Evolutionary conservation across 139 green algal species (phyloP), one percentile per base, ranked within the genome.

Genomic region (Volvox reticuliferus): DNA sequence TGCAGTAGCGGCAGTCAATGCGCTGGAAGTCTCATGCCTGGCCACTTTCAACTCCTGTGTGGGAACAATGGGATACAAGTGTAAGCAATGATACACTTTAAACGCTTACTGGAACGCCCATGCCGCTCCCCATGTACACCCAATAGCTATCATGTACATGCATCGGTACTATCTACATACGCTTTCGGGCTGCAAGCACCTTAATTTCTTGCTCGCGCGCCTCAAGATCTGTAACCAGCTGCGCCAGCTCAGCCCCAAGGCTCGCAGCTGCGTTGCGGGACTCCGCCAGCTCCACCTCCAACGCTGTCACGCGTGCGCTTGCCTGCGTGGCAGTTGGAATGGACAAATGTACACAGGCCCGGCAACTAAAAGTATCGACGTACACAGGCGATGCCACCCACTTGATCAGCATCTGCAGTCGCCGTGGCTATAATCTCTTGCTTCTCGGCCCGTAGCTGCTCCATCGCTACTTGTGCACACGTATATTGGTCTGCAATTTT

Each of bases 11-110:
- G 82, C 75, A n/a, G 33, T 35, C 2, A 92, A 50, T 20, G 79
- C 82, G 22, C 24, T 22, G 73, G 44, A 22, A 0, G 68, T 28
- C 32, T 86, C 61, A 26, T 85, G 61, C 22, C 67, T 50, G 26
- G 84, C 36, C 73, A 80, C 26, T 55, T 86, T 87, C 30, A 92
- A 32, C 9, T 81, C 71, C 89, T 89, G 75, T 79, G 71, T 37
- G 36, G 24, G 65, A 73, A 73, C 65, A 73, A 24, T 28, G 65
- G 12, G 21, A 73, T 12, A 12, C 6, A 30, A 26, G 24, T 30
- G 65, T 55, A 55, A 9, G 44, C 44, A 55, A 9, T 55, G 44
- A 55, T 55, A 55, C 44, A 55, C 44, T 5, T 55, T 9, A 55
- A 55, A 55, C 44, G 9, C 44, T 9, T 55, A 55, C 44, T 55